phyloP scores from a whole-genome alignment of 2,329 filamentous ascomycete species.

The Didymella sp. region DNA sequence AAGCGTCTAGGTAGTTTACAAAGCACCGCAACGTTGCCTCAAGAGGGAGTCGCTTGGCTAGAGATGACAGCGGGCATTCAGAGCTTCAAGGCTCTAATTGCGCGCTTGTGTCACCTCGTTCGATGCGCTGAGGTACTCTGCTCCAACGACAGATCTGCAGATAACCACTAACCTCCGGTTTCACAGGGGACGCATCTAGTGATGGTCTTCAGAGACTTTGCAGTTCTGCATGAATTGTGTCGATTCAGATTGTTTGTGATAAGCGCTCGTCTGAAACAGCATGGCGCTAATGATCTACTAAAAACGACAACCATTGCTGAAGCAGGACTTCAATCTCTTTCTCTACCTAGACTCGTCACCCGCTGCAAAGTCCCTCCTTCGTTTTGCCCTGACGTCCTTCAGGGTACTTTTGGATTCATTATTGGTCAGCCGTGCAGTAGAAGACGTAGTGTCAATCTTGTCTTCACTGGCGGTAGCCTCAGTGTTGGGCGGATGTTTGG shows the following conservation, averaged over 20 bases:
- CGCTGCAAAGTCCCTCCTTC: neutral
- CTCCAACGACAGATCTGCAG: too few relatives aligned
- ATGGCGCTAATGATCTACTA: neutral
- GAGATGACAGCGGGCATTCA: neutral
- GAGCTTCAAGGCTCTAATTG: neutral
- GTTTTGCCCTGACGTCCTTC: neutral
- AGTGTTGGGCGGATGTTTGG: too few relatives aligned
- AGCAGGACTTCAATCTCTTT: neutral
- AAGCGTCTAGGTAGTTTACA: neutral
- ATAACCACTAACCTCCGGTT: too few relatives aligned
- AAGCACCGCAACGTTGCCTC: slow-evolving; percentile 7
- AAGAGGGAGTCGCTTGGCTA: neutral
- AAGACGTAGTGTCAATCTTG: neutral
- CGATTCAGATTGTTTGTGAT: too few relatives aligned
- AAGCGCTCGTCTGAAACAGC: too few relatives aligned
- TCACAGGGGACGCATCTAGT: too few relatives aligned
- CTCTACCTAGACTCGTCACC: neutral
- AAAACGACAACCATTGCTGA: neutral
- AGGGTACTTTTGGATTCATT: neutral
- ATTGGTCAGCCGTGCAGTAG: neutral
- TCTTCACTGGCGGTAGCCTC: too few relatives aligned
- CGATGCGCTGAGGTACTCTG: neutral
- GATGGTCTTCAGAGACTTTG: neutral
- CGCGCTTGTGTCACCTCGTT: neutral
- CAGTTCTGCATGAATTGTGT: neutral